Base-by-base conservation (phyloP, 768 basidiomycete species). In the Rhizopogon sp. region DNA sequence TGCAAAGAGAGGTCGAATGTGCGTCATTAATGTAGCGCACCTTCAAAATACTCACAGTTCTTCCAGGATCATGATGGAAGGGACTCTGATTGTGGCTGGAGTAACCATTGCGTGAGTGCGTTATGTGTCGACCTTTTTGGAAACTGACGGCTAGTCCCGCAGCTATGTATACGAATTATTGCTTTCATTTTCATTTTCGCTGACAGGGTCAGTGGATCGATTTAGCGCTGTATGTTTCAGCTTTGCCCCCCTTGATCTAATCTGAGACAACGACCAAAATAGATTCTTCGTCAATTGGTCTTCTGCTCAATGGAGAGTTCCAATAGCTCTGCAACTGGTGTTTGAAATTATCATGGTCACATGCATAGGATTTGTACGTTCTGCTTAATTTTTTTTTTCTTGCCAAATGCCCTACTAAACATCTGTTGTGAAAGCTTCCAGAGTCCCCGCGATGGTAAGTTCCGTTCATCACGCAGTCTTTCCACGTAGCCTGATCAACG, bases 301-400 rank as follows among this genome's bases (percentile, higher is more conserved):
- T 5, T 72, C 71, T n/a, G 70, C 72, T 6, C 69, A 72, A 53
- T 77, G 74, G 74, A 60, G 75, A 53, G 73, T 74, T 8, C 76
- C 76, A 6, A 70, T 76, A 29, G 72, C 74, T 2, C 46, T 77
- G 11, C 76, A 77, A 55, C 69, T 73, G 45, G 14, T 75, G 25
- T 66, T 77, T 39, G 72, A 74, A 2, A 7, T 76, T 10, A 56
- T 74, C 42, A 71, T 76, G 69, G 66, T 74, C 22, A 50, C 51
- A 41, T 70, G 71, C 33, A 68, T 70, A 14, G 53, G 45, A 46
- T 73, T 70, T 55, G 70, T 67, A 39, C 58, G 71, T 66, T 14
- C 17, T 55, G 16, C 25, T 17, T n/a, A n/a, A n/a, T 25, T 33
- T 17, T 35, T 52, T 17, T 33, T 14, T 35, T 52, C 11, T 37